Evolutionary conservation across 495 filamentous ascomycete genomes (phyloP), one percentile per base, ranked within the genome.

Genomic region (Daldinia loculata): DNA sequence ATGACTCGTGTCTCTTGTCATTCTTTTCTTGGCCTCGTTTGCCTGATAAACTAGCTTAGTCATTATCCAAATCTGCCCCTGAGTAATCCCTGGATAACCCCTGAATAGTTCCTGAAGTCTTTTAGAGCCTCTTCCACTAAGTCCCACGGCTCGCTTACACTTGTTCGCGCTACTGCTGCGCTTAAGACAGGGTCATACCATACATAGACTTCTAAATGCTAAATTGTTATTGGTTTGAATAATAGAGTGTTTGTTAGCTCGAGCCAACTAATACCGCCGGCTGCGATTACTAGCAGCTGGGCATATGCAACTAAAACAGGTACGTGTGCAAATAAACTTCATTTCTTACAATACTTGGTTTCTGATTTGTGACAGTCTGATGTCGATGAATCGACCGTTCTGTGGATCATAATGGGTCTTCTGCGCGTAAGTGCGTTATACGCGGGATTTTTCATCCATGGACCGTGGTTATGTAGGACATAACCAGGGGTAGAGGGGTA

Each of bases 211-310:
- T n/a, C 1, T 48, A 52, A 67, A 59, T 43, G 69, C 43, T 22
- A 34, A 43, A 19, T 48, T 59, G 11, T 61, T 11, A 67, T 71
- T 71, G 69, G 69, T 12, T 3, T 36, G 24, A 24, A 24, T 14
- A 12, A 32, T 19, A 24, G 30, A 17, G 26, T 6, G 17, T 29
- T 19, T 34, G 29, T 30, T 65, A 61, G 48, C 55, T 61, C 22
- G 56, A 11, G 62, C 61, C 19, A 51, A 26, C 39, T 58, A 66
- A 67, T 67, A 58, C 69, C 58, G 63, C 45, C 29, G 45, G 34
- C 45, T 66, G 41, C 43, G 43, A 67, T 71, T 43, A 53, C 63
- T 58, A 66, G 68, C 68, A 62, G 39, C 8, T n/a, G 51, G 29
- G 27, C 32, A 39, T 56, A 65, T 57, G 61, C 61, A 70, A 45